A percentile compares a stretch with the other conserved stretches of the same genome.
These are phyloP conservation scores for Halenospora varia DNA, from an alignment of 495 filamentous ascomycete species.

Conservation along the genomic window DNA sequence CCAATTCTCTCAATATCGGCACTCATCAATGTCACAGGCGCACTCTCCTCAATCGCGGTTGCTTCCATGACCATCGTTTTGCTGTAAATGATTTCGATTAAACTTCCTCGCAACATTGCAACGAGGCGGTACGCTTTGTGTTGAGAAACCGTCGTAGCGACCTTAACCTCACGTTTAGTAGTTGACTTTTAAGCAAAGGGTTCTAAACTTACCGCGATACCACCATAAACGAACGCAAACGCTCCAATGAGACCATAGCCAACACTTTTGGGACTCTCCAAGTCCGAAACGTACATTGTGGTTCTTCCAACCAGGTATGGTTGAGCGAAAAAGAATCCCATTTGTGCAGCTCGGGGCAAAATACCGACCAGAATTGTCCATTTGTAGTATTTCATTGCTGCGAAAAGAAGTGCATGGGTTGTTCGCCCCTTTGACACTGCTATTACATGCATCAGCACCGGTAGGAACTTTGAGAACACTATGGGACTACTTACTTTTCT, in stretches of 20 bases:
- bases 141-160: not conserved
- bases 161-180: no score
- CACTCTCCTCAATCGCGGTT: slow-evolving; percentile 40
- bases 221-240: slow-evolving; percentile 56
- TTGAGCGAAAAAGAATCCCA: slow-evolving; percentile 59
- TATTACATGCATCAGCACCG: not conserved
- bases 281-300: slow-evolving; percentile 40
- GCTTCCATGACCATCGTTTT: slow-evolving; percentile 46
- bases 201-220: slow-evolving; percentile 32
- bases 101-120: slow-evolving; percentile 48
- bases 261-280: slow-evolving; percentile 24
- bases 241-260: slow-evolving; percentile 61
- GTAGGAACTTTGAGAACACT: not conserved
- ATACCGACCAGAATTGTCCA: not conserved
- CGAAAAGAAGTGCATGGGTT: slow-evolving; percentile 37
- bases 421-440: not conserved
- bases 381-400: slow-evolving; percentile 36
- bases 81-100: slow-evolving; percentile 19
- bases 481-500: not conserved
- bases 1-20: slow-evolving; percentile 26
- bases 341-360: slow-evolving; percentile 39
- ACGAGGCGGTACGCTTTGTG: slow-evolving; percentile 41
- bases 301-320: slow-evolving; percentile 47
- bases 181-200: no score
- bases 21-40: slow-evolving; percentile 25